Evolutionary conservation across 768 basidiomycete genomes (phyloP).

Genomic region (Tubosaeta sp.): DNA sequence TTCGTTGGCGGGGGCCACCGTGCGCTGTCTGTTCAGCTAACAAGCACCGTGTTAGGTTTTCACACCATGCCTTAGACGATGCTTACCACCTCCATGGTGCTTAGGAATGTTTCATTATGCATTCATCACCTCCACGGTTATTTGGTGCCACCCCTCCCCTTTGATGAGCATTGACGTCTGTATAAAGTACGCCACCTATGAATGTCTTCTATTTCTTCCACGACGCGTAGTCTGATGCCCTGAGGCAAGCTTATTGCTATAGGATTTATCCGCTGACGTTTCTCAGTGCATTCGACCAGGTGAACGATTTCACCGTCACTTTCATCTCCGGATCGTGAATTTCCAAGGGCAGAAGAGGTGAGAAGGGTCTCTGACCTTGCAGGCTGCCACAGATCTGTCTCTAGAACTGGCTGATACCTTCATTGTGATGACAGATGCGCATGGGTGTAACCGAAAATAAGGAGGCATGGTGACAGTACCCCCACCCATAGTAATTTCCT

Average conservation of each 20-base stretch:
- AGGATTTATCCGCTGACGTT: conserved; percentile 10
- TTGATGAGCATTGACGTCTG: conserved; percentile 12
- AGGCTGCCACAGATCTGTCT: conserved; percentile 18
- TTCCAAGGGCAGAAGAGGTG: conserved; percentile 10
- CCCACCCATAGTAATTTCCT: conserved; percentile 11
- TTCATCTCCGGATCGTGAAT: conserved; percentile 25
- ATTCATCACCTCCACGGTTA: conserved; percentile 7
- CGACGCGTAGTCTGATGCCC: conserved; percentile 22
- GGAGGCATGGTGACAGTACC: conserved; percentile 10
- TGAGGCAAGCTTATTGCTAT: conserved; percentile 4
- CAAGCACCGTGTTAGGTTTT: conserved; percentile 1
- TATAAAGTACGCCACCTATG: conserved; percentile 9
- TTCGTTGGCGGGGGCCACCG: conserved; percentile 5
- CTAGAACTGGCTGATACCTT: conserved; percentile 3
- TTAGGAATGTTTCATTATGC: conserved; percentile 3
- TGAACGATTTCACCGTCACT: conserved; percentile 1
- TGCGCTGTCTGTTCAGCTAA: conserved; percentile 10
- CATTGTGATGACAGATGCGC: conserved; percentile 14
- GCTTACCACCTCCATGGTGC: conserved; percentile 1
- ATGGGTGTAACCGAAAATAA: conserved; percentile 10
- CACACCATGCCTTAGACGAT: conserved; percentile 7
- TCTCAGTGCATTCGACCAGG: conserved; percentile 4
- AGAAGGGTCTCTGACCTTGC: conserved; percentile 12
- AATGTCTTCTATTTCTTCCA: conserved; percentile 19
- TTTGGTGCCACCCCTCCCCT: conserved; percentile 7